Conservation (phyloP, 2,329 filamentous ascomycete species). For the Periconia digitata region DNA sequence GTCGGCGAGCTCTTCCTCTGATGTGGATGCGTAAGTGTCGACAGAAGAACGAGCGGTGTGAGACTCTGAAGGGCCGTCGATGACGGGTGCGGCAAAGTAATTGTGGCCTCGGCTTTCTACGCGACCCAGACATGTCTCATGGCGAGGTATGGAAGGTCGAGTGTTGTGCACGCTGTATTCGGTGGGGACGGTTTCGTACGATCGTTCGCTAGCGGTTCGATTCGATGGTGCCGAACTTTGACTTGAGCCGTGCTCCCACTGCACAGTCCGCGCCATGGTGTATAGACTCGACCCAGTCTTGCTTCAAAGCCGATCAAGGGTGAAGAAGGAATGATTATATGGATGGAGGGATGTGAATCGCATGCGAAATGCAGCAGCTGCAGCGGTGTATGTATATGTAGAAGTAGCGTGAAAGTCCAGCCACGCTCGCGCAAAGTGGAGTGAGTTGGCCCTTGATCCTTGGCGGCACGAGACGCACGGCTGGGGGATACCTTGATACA, state of each 20-base stretch:
- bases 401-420: constrained; percentile 8
- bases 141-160: constrained; percentile 29
- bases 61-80: constrained; percentile 13
- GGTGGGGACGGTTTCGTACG: constrained; percentile 38
- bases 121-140: constrained; percentile 35
- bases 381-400: constrained; percentile 8
- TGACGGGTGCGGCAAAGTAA: constrained; percentile 20
- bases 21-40: constrained; percentile 80
- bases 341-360: constrained; percentile 3
- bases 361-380: constrained; percentile 11
- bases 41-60: constrained; percentile 58
- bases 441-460: constrained; percentile 2
- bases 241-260: constrained; percentile 36
- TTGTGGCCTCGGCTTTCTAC: constrained; percentile 27
- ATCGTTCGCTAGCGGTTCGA: constrained; percentile 35
- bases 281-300: too few species aligned
- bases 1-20: constrained; percentile 58
- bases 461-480: constrained; percentile 6
- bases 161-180: constrained; percentile 34
- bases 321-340: not conserved
- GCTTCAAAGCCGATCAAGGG: too few species aligned
- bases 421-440: constrained; percentile 9
- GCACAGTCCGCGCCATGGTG: constrained; percentile 35
- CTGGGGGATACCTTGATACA: constrained; percentile 7
- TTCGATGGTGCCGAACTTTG: constrained; percentile 30